Base-by-base conservation (phyloP, 2,329 filamentous ascomycete species). In the Fusarium clavum region DNA sequence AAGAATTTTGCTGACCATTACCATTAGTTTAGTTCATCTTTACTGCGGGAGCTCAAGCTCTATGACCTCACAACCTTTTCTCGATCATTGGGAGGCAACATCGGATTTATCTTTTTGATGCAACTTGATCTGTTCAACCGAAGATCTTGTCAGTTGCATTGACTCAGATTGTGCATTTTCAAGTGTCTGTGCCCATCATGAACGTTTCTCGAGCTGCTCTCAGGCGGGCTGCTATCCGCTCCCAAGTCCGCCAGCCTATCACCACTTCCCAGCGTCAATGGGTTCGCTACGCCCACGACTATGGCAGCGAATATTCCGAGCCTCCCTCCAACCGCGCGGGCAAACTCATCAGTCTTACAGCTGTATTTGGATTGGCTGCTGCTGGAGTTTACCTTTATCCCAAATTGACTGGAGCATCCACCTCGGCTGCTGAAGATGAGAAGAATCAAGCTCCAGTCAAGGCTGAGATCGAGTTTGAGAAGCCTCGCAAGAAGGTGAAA, bases 401-500 rank as follows among this genome's bases (percentile, higher is more conserved):
- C 24, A 69, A 67, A 20, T 65, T 83, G 64, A 77, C 70, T 60
- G 76, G 74, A 20, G 66, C 71, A 34, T 76, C 76, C 29, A 63
- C 67, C 5, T 48, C 73, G 4, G 29, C 64, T 16, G 24, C 69
- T 24, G 70, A 75, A 55, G 52, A 57, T 24, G 56, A 74, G 45
- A 57, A 48, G 20, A 64, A 70, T 24, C 48, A 71, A 41, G 48
- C 53, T 20, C 49, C 60, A 5, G 59, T 69, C 41, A 80, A 83
- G 73, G 86, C 87, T 1, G 85, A 90, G 56, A 76, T 94, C 43
- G 83, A 88, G 61, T 92, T 94, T 69, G 93, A 97, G 80, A 86
- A 90, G 77, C 81, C 88, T 25, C 85, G 90, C 58, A 84, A 82
- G 67, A 84, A 85, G 66, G 83, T 85, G 25, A 79, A 82, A 2